Conservation (phyloP, 352 stramenopile genomes). For the Phytophthora crassamura region DNA sequence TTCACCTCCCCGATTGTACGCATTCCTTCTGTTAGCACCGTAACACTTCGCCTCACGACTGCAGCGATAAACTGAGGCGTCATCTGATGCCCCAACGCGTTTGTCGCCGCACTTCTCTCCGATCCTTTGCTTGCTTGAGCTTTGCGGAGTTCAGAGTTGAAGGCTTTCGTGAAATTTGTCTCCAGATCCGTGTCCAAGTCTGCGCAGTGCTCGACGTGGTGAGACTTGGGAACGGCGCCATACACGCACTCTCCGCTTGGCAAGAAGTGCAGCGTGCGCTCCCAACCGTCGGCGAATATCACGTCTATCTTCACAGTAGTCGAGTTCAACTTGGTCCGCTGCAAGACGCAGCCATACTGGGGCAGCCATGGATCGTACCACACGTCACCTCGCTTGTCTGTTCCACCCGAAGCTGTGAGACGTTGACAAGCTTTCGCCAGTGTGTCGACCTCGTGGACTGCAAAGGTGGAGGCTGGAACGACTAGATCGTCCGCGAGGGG, state of each 20-base stretch:
- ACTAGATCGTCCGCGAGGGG: constrained; percentile 31
- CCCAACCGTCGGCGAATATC: constrained; percentile 54
- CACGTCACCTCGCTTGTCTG: constrained; percentile 29
- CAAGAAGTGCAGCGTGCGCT: constrained; percentile 43
- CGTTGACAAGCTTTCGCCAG: constrained; percentile 23
- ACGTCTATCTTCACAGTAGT: constrained; percentile 39
- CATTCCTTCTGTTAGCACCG: constrained; percentile 5
- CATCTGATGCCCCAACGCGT: constrained; percentile 52
- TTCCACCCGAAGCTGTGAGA: constrained; percentile 4
- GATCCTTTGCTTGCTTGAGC: constrained; percentile 32
- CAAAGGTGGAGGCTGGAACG: constrained; percentile 32
- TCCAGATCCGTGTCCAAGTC: constrained; percentile 25
- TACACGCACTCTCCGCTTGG: constrained; percentile 37
- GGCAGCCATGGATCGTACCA: constrained; percentile 54
- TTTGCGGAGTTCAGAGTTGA: constrained; percentile 31
- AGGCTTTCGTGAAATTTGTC: constrained; percentile 10
- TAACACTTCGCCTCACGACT: constrained; percentile 29
- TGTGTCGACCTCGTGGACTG: constrained; percentile 32
- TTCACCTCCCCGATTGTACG: background rate
- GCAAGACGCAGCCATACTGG: constrained; percentile 51
- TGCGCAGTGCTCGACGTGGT: constrained; percentile 41
- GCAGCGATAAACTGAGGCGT: constrained; percentile 59
- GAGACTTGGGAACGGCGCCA: constrained; percentile 41
- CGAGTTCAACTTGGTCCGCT: constrained; percentile 35
- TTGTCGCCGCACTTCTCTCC: constrained; percentile 38